Conservation (phyloP, 2,329 filamentous ascomycete species). For the Xylaria digitata region DNA sequence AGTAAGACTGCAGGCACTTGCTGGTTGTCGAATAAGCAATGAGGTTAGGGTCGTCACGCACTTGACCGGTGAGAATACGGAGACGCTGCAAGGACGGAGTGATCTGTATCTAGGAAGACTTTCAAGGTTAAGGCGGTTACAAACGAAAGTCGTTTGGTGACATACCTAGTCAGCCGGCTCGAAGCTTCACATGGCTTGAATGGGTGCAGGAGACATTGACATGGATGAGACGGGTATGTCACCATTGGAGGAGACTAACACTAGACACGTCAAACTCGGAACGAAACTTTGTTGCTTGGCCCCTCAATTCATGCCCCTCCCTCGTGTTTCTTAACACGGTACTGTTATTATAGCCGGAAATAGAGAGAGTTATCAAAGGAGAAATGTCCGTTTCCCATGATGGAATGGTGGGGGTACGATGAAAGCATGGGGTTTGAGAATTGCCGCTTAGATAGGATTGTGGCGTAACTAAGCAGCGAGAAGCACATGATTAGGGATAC, state of each 20-base stretch:
- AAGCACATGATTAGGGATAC: neutral
- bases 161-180: constrained; percentile 26
- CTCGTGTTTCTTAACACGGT: constrained; percentile 30
- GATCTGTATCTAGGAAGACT: constrained; percentile 9
- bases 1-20: constrained; percentile 15
- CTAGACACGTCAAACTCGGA: constrained; percentile 38
- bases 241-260: constrained; percentile 34
- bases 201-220: constrained; percentile 36
- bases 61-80: constrained; percentile 24
- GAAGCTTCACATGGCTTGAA: constrained; percentile 35
- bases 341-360: constrained; percentile 8
- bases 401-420: neutral
- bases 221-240: constrained; percentile 37
- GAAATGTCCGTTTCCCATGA: neutral
- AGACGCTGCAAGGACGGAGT: constrained; percentile 21
- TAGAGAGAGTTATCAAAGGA: neutral
- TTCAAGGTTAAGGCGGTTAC: constrained; percentile 21
- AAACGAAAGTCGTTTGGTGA: constrained; percentile 28
- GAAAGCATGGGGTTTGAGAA: neutral
- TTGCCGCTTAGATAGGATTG: neutral
- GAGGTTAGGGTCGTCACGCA: constrained; percentile 26
- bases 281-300: constrained; percentile 39
- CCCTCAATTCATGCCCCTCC: constrained; percentile 33
- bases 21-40: constrained; percentile 24
- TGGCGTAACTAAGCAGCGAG: neutral